Percentiles rank a stretch among this genome's conserved stretches.
These are phyloP conservation scores for Davidsoniella eucalypti DNA, from an alignment of 2,329 filamentous ascomycete species.

Conservation along the genomic window DNA sequence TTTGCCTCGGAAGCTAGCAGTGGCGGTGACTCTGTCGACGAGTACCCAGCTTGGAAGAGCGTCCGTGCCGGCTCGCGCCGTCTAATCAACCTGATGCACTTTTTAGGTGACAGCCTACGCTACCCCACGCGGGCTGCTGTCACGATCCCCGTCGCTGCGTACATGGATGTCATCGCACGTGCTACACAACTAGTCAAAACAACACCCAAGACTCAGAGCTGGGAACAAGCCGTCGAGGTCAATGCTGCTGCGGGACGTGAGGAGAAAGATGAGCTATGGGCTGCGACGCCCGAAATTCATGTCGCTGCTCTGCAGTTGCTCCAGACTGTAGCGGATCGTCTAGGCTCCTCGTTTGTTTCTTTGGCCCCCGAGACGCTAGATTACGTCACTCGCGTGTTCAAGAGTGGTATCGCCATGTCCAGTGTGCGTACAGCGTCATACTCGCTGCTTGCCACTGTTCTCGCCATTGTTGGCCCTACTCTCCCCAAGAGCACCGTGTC, in stretches of 20 bases:
- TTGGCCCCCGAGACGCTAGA: slow-evolving; percentile 50
- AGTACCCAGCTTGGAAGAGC: slow-evolving; percentile 56
- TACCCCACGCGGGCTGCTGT: slow-evolving; percentile 50
- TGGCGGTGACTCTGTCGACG: slow-evolving; percentile 27
- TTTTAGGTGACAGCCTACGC: slow-evolving; percentile 47
- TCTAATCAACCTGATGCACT: slow-evolving; percentile 45
- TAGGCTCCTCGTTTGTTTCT: slow-evolving; percentile 40
- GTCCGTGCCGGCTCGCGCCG: slow-evolving; percentile 58
- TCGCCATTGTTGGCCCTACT: slow-evolving; percentile 46
- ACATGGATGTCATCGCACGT: slow-evolving; percentile 54
- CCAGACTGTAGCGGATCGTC: slow-evolving; percentile 36
- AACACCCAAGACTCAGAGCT: slow-evolving; percentile 29
- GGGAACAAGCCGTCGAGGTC: slow-evolving; percentile 38
- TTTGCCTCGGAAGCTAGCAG: slow-evolving; percentile 31
- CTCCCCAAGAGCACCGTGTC: slow-evolving; percentile 49
- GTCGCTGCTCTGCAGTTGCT: slow-evolving; percentile 50
- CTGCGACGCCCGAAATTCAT: slow-evolving; percentile 58
- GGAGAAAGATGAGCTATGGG: slow-evolving; percentile 67
- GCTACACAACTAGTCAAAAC: slow-evolving; percentile 48
- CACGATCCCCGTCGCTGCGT: slow-evolving; percentile 45
- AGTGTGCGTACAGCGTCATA: slow-evolving; percentile 47
- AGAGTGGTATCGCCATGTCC: slow-evolving; percentile 33
- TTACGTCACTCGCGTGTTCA: slow-evolving; percentile 56
- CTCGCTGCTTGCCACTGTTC: slow-evolving; percentile 35
- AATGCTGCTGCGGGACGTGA: slow-evolving; percentile 62